Base-by-base conservation (phyloP, 2,329 filamentous ascomycete genomes). In the Hypocreales sp. region DNA sequence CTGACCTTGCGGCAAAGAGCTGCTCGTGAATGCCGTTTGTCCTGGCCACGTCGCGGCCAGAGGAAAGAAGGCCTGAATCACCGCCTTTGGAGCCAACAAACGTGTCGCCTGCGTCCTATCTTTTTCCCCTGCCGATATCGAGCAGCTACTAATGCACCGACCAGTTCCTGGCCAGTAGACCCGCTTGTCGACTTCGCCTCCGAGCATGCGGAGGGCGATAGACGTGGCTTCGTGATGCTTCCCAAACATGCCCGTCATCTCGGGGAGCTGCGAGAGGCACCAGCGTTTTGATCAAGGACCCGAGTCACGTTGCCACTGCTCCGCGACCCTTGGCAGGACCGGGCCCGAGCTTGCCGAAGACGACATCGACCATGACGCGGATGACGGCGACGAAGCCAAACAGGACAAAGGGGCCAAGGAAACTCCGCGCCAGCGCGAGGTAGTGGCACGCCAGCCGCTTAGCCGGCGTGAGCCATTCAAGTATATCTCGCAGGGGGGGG, bases 111-210 rank as follows among this genome's bases (percentile, higher is more conserved):
- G 57, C 35, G 0, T 47, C 38, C 35, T 67, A 72, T 8, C 38
- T 35, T 13, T 52, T 54, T 16, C 56, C 53, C 5, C 64, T 50
- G 11, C 67, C 67, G 33, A 71, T 51, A 15, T 70, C 56, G 8
- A 71, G 38, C 1, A 70, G 47, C 33, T 68, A 60, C 34, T 67
- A 70, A 69, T 58, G 2, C 46, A 48, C 1, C 64, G 66, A 1
- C 65, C 65, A 11, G 61, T 67, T 7, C 65, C 65, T 4, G 65
- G 66, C 66, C 66, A 70, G 41, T 70, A 70, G 1, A 70, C 58
- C 5, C 60, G 54, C 39, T 55, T 53, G 15, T 66, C 66, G 22
- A 67, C 52, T 38, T 56, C 60, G 10, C 55, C 60, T n/a, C 65
- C 66, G 12, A 70, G 46, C 30, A 60, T 45, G 10, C 66, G 52